Evolutionary conservation across 768 basidiomycete species (phyloP).

Genomic region (Peribolospora kevripleyi): DNA sequence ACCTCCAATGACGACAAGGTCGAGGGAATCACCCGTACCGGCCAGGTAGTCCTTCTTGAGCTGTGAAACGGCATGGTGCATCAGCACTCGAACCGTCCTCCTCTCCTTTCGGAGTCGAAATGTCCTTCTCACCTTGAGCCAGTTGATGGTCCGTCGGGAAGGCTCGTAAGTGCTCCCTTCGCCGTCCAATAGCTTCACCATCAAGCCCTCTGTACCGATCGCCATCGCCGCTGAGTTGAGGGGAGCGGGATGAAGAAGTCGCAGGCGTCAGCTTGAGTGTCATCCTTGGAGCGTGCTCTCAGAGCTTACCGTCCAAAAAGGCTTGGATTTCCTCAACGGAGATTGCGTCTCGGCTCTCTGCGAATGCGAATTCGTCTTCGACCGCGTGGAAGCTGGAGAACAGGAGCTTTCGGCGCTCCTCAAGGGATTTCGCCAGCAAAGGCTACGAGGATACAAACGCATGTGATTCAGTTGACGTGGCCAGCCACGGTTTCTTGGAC

Average conservation of each 20-base stretch:
- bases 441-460: slow-evolving; percentile 30
- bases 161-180: slow-evolving; percentile 88
- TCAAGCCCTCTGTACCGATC: slow-evolving; percentile 77
- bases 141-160: slow-evolving; percentile 80
- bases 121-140: slow-evolving; percentile 53
- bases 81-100: background rate
- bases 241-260: too few relatives aligned
- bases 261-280: too few relatives aligned
- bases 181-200: slow-evolving; percentile 95
- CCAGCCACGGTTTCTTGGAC: background rate
- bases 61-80: slow-evolving; percentile 23
- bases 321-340: slow-evolving; percentile 79
- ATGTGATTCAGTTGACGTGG: background rate
- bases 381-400: slow-evolving; percentile 56
- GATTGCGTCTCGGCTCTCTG: slow-evolving; percentile 67
- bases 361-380: slow-evolving; percentile 75
- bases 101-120: too few relatives aligned
- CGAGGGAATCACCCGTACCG: slow-evolving; percentile 88
- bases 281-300: slow-evolving; percentile 27
- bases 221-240: too few relatives aligned
- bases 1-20: slow-evolving; percentile 88
- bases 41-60: slow-evolving; percentile 96
- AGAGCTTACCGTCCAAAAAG: slow-evolving; percentile 89
- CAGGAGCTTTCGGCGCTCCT: slow-evolving; percentile 52
- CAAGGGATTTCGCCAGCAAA: slow-evolving; percentile 47